phyloP scores from a whole-genome alignment of 1,139 yeast genomes.

The Keqinozyma sinolaborantium region DNA sequence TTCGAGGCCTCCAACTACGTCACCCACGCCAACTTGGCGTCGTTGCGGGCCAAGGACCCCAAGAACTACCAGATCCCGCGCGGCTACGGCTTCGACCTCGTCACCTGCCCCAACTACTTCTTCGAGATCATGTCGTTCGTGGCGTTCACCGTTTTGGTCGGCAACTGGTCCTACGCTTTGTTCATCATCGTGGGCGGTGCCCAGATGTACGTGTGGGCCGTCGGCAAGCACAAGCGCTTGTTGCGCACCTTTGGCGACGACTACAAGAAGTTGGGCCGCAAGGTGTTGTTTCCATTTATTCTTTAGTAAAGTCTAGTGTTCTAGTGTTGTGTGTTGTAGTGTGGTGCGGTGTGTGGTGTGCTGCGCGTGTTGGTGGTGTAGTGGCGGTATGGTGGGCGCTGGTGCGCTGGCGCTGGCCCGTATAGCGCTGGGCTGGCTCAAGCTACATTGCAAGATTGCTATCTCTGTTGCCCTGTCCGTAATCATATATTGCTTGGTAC shows the following conservation, averaged over 20 bases:
- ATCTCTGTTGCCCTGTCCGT: too few species aligned
- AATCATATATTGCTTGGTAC: too few species aligned
- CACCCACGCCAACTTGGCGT: constrained; percentile 61
- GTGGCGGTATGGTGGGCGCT: background rate
- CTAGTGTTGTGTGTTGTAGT: too few species aligned
- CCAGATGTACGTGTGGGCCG: constrained; percentile 83
- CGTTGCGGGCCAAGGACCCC: constrained; percentile 46
- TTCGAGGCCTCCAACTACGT: constrained; percentile 72
- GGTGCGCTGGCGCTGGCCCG: too few species aligned
- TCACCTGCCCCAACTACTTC: constrained; percentile 80
- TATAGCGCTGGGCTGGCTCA: too few species aligned
- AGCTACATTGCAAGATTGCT: too few species aligned
- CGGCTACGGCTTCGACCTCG: constrained; percentile 44
- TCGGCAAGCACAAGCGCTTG: constrained; percentile 66
- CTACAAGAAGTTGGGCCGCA: constrained; percentile 67
- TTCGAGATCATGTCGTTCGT: constrained; percentile 82
- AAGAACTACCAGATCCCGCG: constrained; percentile 39
- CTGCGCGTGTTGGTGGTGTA: constrained; percentile 5
- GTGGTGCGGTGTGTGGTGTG: too few species aligned
- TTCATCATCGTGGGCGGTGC: constrained; percentile 68
- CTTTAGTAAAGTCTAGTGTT: too few species aligned
- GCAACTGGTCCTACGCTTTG: constrained; percentile 72
- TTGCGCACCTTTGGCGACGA: constrained; percentile 68
- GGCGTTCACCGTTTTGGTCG: constrained; percentile 62
- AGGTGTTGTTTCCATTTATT: constrained; percentile 66